These are phyloP conservation scores for Nicotiana attenuata DNA, from an alignment of 257 asterid species.

Conservation along the genomic window DNA sequence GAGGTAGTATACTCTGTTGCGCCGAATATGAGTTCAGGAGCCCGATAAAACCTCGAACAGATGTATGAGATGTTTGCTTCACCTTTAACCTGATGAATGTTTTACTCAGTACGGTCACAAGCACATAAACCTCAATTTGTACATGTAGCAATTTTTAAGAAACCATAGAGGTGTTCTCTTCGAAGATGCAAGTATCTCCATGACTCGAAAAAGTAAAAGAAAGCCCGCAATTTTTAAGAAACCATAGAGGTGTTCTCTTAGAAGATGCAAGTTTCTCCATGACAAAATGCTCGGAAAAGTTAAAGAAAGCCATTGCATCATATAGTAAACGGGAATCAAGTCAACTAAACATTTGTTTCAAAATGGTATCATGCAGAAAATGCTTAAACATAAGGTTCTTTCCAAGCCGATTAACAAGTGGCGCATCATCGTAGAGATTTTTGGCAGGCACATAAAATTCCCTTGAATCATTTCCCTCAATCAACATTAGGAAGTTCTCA, in stretches of 20 bases:
- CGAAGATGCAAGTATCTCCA: too few species aligned
- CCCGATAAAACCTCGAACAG: conserved; percentile 93
- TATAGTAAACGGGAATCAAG: too few species aligned
- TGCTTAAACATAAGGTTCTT: too few species aligned
- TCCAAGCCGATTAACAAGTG: too few species aligned
- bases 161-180: background rate
- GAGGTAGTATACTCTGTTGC: conserved; percentile 90
- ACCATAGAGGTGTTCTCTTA: background rate
- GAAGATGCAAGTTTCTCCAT: background rate
- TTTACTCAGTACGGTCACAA: background rate
- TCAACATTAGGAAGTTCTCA: too few species aligned
- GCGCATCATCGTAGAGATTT: too few species aligned
- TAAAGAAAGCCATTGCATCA: background rate
- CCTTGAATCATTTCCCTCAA: too few species aligned
- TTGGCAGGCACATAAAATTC: background rate
- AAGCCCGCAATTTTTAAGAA: background rate
- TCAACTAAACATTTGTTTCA: too few species aligned
- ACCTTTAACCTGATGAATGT: conserved; percentile 53
- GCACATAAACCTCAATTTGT: background rate
- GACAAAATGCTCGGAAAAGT: too few species aligned
- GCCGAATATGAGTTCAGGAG: conserved; percentile 95
- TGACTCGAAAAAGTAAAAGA: too few species aligned
- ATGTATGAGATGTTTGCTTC: conserved; percentile 95
- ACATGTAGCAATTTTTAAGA: background rate
- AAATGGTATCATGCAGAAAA: too few species aligned